These are phyloP conservation scores for Xylaria sp. DNA, from an alignment of 2,329 filamentous ascomycete genomes.

Conservation along the genomic window DNA sequence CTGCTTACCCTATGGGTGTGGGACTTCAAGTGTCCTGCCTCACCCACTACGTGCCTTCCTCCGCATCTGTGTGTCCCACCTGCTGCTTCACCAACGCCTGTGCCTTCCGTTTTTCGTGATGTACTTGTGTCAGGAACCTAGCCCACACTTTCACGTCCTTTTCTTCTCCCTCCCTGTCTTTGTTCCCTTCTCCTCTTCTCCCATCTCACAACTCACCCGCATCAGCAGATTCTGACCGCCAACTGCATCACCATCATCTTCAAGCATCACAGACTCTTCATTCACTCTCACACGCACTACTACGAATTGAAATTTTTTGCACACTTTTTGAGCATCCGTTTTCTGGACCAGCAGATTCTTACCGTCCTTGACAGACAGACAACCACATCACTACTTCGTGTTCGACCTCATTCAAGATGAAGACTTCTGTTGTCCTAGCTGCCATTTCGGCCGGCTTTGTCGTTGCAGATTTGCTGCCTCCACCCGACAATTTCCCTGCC, in stretches of 20 bases:
- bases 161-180: slow-evolving; percentile 21
- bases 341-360: slow-evolving; percentile 51
- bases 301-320: slow-evolving; percentile 46
- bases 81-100: slow-evolving; percentile 1
- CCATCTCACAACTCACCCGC: slow-evolving; percentile 38
- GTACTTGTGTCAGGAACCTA: slow-evolving; percentile 9
- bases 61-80: slow-evolving; percentile 1
- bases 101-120: slow-evolving; percentile 20
- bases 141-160: slow-evolving; percentile 16
- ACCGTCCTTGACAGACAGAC: slow-evolving; percentile 40
- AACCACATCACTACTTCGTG: slow-evolving; percentile 28
- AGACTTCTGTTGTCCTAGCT: slow-evolving; percentile 58
- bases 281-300: slow-evolving; percentile 34
- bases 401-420: slow-evolving; percentile 58
- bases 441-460: slow-evolving; percentile 56
- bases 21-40: neutral
- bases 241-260: slow-evolving; percentile 44
- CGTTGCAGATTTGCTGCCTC: slow-evolving; percentile 55
- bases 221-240: slow-evolving; percentile 39
- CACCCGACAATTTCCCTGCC: slow-evolving; percentile 55
- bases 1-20: neutral
- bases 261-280: slow-evolving; percentile 43
- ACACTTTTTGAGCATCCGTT: slow-evolving; percentile 51
- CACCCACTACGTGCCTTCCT: slow-evolving; percentile 23
- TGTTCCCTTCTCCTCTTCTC: slow-evolving; percentile 28